Conservation (phyloP, 2,329 filamentous ascomycete species). For the Colletotrichum viniferum region DNA sequence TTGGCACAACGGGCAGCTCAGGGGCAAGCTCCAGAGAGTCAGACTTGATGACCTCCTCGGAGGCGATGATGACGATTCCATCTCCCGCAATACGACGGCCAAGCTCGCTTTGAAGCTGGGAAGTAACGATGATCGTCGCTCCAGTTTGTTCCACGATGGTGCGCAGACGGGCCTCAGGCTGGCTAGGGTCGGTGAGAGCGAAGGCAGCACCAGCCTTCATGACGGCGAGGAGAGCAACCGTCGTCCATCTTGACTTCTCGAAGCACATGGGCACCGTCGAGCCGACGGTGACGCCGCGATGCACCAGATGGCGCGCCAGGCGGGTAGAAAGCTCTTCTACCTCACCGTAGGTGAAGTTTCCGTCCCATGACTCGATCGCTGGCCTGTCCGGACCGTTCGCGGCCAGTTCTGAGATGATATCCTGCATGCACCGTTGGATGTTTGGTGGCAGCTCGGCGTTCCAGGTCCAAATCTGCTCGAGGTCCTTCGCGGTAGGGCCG, state of each 20-base stretch:
- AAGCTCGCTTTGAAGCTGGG: conserved; percentile 39
- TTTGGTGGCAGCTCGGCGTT: conserved; percentile 45
- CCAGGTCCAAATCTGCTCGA: conserved; percentile 52
- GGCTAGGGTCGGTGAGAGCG: conserved; percentile 50
- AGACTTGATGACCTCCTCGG: conserved; percentile 16
- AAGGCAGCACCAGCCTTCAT: conserved; percentile 55
- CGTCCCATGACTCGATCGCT: conserved; percentile 57
- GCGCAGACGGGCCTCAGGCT: conserved; percentile 48
- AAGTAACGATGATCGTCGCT: conserved; percentile 44
- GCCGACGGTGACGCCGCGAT: conserved; percentile 40
- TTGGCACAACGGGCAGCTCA: conserved; percentile 42
- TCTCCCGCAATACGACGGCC: conserved; percentile 39
- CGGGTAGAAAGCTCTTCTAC: conserved; percentile 45
- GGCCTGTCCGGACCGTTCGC: conserved; percentile 37
- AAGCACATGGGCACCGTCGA: conserved; percentile 54
- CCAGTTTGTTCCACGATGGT: conserved; percentile 49
- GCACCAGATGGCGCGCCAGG: conserved; percentile 43
- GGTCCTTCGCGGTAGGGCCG: conserved; percentile 35
- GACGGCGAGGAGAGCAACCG: conserved; percentile 48
- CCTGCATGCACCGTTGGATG: conserved; percentile 49
- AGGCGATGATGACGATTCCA: conserved; percentile 37
- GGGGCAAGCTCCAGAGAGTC: conserved; percentile 11
- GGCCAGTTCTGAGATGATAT: conserved; percentile 46
- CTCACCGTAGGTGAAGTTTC: conserved; percentile 49
- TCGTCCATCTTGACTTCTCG: conserved; percentile 52